Conservation (phyloP, 306 rosid genomes). For the Lupinus albus region DNA sequence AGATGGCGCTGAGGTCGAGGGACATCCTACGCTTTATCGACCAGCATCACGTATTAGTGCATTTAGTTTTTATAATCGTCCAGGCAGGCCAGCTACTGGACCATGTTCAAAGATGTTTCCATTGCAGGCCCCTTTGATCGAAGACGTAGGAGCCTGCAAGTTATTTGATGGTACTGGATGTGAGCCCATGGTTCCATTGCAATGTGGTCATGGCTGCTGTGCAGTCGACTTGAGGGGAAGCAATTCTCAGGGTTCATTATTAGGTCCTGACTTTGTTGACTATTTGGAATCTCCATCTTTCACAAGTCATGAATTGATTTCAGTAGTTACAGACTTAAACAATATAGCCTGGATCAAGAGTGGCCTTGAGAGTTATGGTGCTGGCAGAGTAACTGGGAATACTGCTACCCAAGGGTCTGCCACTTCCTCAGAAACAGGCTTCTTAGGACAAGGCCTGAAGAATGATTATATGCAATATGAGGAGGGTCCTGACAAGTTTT, state of each 20-base stretch:
- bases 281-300: slow-evolving; percentile 58
- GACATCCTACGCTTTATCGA: slow-evolving; percentile 46
- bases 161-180: slow-evolving; percentile 46
- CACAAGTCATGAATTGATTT: slow-evolving; percentile 62
- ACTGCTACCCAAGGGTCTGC: slow-evolving; percentile 40
- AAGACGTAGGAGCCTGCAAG: slow-evolving; percentile 47
- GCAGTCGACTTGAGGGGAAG: slow-evolving; percentile 32
- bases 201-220: slow-evolving; percentile 71
- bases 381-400: slow-evolving; percentile 36
- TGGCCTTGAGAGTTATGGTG: slow-evolving; percentile 56
- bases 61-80: slow-evolving; percentile 57
- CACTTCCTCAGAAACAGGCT: slow-evolving; percentile 38
- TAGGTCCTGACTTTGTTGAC: slow-evolving; percentile 80
- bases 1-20: slow-evolving; percentile 42
- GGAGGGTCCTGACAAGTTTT: slow-evolving; percentile 53
- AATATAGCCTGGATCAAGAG: slow-evolving; percentile 78
- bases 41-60: slow-evolving; percentile 70
- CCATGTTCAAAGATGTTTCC: slow-evolving; percentile 47
- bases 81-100: slow-evolving; percentile 36
- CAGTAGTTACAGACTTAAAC: slow-evolving; percentile 69
- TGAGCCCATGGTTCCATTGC: slow-evolving; percentile 60
- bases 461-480: slow-evolving; percentile 43
- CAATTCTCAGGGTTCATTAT: slow-evolving; percentile 46
- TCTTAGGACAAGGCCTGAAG: slow-evolving; percentile 37
- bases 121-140: slow-evolving; percentile 52